Conservation (phyloP, 768 basidiomycete species). For the Lactarius sp. region DNA sequence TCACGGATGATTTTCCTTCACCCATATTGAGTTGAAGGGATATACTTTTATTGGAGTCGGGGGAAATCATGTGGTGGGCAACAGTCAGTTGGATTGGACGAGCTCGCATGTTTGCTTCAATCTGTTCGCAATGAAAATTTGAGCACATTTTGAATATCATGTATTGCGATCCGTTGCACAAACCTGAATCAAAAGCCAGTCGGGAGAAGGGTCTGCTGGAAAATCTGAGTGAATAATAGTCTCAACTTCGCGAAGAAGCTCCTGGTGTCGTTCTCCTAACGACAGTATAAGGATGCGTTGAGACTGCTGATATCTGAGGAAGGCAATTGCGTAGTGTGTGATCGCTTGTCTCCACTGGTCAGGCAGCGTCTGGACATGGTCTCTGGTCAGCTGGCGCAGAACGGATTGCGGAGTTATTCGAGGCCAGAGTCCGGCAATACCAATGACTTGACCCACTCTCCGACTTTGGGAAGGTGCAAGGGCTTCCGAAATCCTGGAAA, state of each 20-base stretch:
- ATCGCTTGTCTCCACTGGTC: neutral
- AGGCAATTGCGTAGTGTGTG: no score
- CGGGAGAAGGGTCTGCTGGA: neutral
- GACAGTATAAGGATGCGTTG: neutral
- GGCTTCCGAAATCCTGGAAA: neutral
- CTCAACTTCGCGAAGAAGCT: neutral
- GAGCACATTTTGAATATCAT: neutral
- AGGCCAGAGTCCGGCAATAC: neutral
- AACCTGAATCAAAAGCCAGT: slow-evolving; percentile 22
- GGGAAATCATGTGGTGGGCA: no score
- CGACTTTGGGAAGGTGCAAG: slow-evolving; percentile 1
- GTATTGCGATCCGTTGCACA: neutral
- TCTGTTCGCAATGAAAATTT: neutral
- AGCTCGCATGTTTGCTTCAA: no score
- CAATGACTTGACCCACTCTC: neutral
- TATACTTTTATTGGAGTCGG: no score
- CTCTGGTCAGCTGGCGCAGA: slow-evolving; percentile 27
- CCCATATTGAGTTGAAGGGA: no score
- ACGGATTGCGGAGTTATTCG: neutral
- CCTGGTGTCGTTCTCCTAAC: neutral
- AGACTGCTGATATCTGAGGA: no score
- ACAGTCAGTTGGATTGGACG: no score
- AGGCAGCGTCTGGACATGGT: slow-evolving; percentile 14
- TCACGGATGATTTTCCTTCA: slow-evolving; percentile 51
- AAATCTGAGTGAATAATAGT: neutral